These are phyloP conservation scores for Trichoderma breve DNA, from an alignment of 2,329 filamentous ascomycete species.

Conservation along the genomic window DNA sequence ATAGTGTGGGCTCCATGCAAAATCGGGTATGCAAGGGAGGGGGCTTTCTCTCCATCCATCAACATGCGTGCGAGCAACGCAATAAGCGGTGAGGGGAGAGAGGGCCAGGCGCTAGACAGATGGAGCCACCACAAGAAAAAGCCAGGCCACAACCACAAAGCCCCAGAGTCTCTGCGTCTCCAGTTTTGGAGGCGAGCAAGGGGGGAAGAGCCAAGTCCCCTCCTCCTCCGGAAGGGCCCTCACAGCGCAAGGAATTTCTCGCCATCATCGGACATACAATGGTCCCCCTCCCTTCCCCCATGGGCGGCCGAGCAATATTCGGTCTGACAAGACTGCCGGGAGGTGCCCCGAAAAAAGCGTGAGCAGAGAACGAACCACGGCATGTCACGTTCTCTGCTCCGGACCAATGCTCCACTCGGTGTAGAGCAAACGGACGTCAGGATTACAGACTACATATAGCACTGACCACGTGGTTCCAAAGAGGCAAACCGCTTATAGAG, in stretches of 20 bases:
- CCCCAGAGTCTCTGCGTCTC: neutral
- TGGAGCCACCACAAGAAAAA: conserved; percentile 15
- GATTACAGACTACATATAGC: conserved; percentile 16
- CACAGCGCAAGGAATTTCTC: neutral
- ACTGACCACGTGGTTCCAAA: conserved; percentile 21
- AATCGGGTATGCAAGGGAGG: conserved; percentile 24
- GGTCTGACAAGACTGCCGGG: conserved; percentile 2
- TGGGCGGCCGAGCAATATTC: conserved; percentile 10
- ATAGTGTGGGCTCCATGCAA: conserved; percentile 17
- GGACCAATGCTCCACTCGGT: neutral
- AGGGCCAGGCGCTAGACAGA: conserved; percentile 8
- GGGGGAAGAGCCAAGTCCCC: neutral
- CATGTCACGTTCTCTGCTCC: conserved; percentile 16
- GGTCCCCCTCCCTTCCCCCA: neutral
- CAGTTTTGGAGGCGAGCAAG: neutral
- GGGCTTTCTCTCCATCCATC: conserved; percentile 19
- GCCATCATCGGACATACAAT: neutral
- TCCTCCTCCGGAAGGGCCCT: neutral
- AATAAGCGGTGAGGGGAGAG: conserved; percentile 23
- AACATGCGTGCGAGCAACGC: conserved; percentile 11
- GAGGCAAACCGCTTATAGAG: conserved; percentile 17
- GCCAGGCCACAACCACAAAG: neutral
- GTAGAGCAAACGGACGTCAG: conserved; percentile 13
- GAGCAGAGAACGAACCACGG: conserved; percentile 10
- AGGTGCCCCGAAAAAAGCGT: neutral